These are phyloP conservation scores for Lobosporangium transversale DNA, from an alignment of 192 early-diverging fungal species.

Conservation along the genomic window DNA sequence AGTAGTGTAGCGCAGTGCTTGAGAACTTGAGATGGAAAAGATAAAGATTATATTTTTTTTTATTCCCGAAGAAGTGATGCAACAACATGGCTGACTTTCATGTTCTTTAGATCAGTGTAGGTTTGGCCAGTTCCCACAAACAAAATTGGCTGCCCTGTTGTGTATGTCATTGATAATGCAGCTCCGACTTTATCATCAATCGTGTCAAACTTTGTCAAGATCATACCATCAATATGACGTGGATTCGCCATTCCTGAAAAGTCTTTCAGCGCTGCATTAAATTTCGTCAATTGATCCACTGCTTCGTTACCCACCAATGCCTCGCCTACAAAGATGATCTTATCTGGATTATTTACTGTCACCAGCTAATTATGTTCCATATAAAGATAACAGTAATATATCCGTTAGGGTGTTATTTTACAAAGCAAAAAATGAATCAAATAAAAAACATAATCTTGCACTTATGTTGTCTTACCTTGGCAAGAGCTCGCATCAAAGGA, in stretches of 20 bases:
- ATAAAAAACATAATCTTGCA: not conserved
- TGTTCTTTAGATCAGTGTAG: constrained; percentile 92
- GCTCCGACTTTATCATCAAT: constrained; percentile 98
- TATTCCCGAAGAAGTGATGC: constrained; percentile 69
- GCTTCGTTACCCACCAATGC: constrained; percentile 97
- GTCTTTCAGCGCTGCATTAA: constrained; percentile 92
- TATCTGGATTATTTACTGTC: constrained; percentile 90
- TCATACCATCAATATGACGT: constrained; percentile 94
- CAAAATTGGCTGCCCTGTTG: constrained; percentile 92
- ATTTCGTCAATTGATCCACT: constrained; percentile 95
- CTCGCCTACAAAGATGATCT: constrained; percentile 98
- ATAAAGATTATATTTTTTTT: too few relatives aligned
- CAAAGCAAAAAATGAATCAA: not conserved
- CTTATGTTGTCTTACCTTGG: constrained; percentile 86
- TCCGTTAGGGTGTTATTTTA: too few relatives aligned
- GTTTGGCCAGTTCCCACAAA: constrained; percentile 99
- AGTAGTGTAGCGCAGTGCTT: too few relatives aligned
- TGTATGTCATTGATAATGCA: constrained; percentile 95
- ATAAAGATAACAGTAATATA: not conserved
- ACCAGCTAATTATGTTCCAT: constrained; percentile 66
- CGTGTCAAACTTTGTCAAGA: constrained; percentile 96
- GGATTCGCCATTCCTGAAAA: constrained; percentile 84
- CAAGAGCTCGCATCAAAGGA: constrained; percentile 94
- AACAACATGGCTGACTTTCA: constrained; percentile 83
- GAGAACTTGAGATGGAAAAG: too few relatives aligned